Base-by-base conservation (phyloP, 2,329 filamentous ascomycete genomes). In the Elsinoe arachidis region DNA sequence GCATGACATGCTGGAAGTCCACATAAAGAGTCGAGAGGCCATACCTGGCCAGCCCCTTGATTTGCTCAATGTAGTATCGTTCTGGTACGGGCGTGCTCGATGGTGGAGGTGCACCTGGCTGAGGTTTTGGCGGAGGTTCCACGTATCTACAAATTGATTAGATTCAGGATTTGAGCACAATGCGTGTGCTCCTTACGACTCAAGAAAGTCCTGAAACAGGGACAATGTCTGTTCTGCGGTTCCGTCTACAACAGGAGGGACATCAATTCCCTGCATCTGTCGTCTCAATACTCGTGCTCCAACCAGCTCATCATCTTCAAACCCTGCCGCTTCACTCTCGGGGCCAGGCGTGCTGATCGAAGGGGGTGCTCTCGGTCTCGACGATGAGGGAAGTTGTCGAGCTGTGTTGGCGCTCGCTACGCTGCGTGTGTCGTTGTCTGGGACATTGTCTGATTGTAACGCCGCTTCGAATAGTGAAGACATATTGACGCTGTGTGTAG, bases 1-100 rank as follows among this genome's bases (percentile, higher is more conserved):
- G 80, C 58, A 84, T 81, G 30, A 99, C 76, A 71, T 99, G 93
- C 63, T 85, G 88, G 73, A 85, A 93, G 73, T 95, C 89, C 67
- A 95, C 82, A 69, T 93, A 95, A 58, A 93, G 83, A 5, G 88
- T 93, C 1, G 88, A 92, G n/a, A 92, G 80, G 62, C 83, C 78
- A 69, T 86, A 87, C 19, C 80, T 79, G 58, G 82, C 80, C 78
- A 95, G 83, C 61, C 85, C 86, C 66, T 88, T 84, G 64, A 95
- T 89, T 73, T 91, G 88, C 52, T 87, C 87, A 58, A 93, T 79
- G 70, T 93, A 95, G 75, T 90, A 91, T 69, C 87, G 88, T 74
- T 90, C 86, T 23, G 86, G 88, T 3, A 84, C 86, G 46, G 84
- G 78, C 26, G 84, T 84, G 67, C 86, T 89, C 14, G 87, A 87